These are phyloP conservation scores for Penicillium roqueforti DNA, from an alignment of 495 filamentous ascomycete genomes.

Conservation along the genomic window DNA sequence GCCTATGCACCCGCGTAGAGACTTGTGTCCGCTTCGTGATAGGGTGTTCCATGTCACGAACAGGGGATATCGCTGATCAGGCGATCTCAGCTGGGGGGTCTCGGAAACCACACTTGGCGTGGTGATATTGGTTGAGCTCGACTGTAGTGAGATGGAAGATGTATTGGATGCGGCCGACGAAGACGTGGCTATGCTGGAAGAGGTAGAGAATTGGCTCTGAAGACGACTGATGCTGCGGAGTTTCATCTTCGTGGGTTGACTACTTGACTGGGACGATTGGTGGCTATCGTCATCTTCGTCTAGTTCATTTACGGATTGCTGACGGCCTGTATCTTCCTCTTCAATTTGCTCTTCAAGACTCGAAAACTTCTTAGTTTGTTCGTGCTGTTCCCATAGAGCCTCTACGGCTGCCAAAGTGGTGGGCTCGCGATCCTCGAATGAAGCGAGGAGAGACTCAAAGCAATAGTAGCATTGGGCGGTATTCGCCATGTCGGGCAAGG, in stretches of 20 bases:
- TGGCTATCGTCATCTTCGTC: slow-evolving; percentile 31
- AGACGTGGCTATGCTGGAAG: slow-evolving; percentile 44
- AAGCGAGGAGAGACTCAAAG: slow-evolving; percentile 76
- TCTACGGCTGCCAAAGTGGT: slow-evolving; percentile 62
- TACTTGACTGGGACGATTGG: slow-evolving; percentile 13
- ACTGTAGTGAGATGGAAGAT: slow-evolving; percentile 39
- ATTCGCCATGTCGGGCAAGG: slow-evolving; percentile 66
- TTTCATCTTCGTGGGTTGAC: slow-evolving; percentile 23
- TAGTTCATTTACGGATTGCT: slow-evolving; percentile 23
- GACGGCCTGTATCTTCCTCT: slow-evolving; percentile 16
- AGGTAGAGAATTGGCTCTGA: slow-evolving; percentile 33
- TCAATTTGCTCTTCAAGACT: slow-evolving; percentile 22
- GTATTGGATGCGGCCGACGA: slow-evolving; percentile 43
- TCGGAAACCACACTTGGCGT: slow-evolving; percentile 41
- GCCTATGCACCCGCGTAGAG: slow-evolving; percentile 90
- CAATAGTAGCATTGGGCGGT: slow-evolving; percentile 82
- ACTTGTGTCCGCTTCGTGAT: slow-evolving; percentile 55
- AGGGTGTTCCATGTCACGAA: slow-evolving; percentile 95
- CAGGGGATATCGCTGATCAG: slow-evolving; percentile 53
- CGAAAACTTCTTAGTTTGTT: slow-evolving; percentile 40
- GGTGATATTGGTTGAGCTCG: slow-evolving; percentile 42
- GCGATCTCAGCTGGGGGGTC: slow-evolving; percentile 17
- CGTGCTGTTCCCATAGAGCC: slow-evolving; percentile 61
- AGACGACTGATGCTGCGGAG: slow-evolving; percentile 34
- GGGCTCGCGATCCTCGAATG: slow-evolving; percentile 55